phyloP scores from a whole-genome alignment of 495 filamentous ascomycete genomes.

The Aspergillus avenaceus region DNA sequence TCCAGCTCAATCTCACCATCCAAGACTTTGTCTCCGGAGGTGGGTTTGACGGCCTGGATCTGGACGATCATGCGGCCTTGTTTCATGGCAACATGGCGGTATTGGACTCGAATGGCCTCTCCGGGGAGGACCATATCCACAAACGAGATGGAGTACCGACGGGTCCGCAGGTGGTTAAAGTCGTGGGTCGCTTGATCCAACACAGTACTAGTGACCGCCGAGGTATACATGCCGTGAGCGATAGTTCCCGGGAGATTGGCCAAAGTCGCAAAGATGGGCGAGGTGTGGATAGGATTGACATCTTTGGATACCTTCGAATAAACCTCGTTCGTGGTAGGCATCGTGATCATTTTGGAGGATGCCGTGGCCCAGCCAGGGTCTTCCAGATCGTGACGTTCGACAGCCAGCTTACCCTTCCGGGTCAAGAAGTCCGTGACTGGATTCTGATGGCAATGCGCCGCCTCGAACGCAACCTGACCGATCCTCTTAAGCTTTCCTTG shows the following conservation, averaged over 20 bases:
- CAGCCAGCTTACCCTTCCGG: too few species aligned
- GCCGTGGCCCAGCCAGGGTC: conserved; percentile 77
- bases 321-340: conserved; percentile 95
- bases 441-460: too few species aligned
- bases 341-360: too few species aligned
- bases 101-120: conserved; percentile 86
- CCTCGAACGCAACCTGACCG: too few species aligned
- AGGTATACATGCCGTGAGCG: conserved; percentile 99
- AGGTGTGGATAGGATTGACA: conserved; percentile 98
- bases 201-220: conserved; percentile 94
- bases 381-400: too few species aligned
- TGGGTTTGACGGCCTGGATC: conserved; percentile 89
- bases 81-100: conserved; percentile 97
- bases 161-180: conserved; percentile 95
- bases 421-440: too few species aligned
- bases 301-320: conserved; percentile 97
- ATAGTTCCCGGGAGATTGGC: conserved; percentile 94
- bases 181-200: conserved; percentile 99
- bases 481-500: too few species aligned
- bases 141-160: conserved; percentile 93
- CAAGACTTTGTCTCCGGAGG: conserved; percentile 92
- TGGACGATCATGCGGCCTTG: conserved; percentile 98
- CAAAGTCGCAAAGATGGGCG: conserved; percentile 90
- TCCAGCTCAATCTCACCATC: conserved; percentile 96
- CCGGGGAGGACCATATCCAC: conserved; percentile 98